Evolutionary conservation across 2,329 filamentous ascomycete species (phyloP), one percentile per base, ranked within the genome.

Genomic region (Cordyceps cateniannulata): DNA sequence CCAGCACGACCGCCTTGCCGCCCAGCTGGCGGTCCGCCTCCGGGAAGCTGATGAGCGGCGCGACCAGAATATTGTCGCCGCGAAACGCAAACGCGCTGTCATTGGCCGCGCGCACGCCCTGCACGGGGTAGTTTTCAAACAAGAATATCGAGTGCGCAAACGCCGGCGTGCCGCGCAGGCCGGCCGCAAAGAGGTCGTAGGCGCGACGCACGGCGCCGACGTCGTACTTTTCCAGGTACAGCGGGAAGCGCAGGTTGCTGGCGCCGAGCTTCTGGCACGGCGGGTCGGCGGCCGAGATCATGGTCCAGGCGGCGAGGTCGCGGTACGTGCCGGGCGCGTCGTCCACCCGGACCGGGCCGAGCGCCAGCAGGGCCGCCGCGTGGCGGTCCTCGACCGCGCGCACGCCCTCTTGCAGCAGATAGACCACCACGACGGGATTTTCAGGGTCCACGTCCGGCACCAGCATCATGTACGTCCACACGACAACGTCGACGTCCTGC

Each of bases 391-490:
- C 72, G 20, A 81, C 76, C 0, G 66, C 53, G 9, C 69, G 70
- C 2, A 76, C 74, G 8, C 75, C 77, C 63, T 78, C 75, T 63
- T 78, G 73, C 61, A 79, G 72, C 47, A 79, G 70, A 64, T 72
- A 76, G 38, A 77, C 71, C 45, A 70, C 62, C 62, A 79, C 72
- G 57, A 78, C 70, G 8, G 75, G 75, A 69, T 75, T 74, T 12
- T 72, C 65, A 0, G 80, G 70, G 67, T 82, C 78, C 3, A 72
- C 61, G 12, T 66, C 66, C 2, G 77, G 69, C 47, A 75, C 71
- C 53, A 74, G 74, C 25, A 77, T 68, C 75, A 76, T 78, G 68
- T 79, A 80, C 0, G 75, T 77, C 77, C 77, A 84, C 68, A 81
- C 80, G 63, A 78, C 76, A 20, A 83, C 62, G 40, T 76, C 77